Conservation (phyloP, 2,329 filamentous ascomycete genomes). For the Calonectria hongkongensis region DNA sequence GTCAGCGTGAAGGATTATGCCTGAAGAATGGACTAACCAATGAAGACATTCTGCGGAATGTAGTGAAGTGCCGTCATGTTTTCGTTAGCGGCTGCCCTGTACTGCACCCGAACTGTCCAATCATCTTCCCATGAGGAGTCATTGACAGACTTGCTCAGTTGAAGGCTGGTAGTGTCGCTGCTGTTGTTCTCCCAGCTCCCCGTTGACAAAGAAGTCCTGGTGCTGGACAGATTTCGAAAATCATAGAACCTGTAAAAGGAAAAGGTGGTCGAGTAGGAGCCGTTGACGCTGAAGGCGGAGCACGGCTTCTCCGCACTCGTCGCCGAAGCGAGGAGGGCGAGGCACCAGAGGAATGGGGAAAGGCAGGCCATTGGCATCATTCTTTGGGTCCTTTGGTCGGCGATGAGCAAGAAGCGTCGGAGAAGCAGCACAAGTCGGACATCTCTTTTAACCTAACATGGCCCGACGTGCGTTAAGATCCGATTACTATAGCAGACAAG, state of each 20-base stretch:
- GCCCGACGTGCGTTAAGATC: neutral
- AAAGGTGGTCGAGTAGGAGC: conserved; percentile 27
- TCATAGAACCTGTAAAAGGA: conserved; percentile 40
- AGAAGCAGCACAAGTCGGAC: neutral
- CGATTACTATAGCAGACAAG: neutral
- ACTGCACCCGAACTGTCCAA: conserved; percentile 26
- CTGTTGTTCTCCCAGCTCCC: conserved; percentile 27
- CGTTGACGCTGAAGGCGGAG: conserved; percentile 32
- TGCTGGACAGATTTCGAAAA: conserved; percentile 26
- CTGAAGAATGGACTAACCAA: conserved; percentile 24
- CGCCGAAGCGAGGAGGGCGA: neutral
- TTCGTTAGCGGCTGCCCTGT: conserved; percentile 28
- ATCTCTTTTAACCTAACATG: conserved; percentile 13
- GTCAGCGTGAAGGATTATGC: neutral
- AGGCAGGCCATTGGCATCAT: conserved; percentile 5
- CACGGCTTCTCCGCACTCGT: conserved; percentile 20
- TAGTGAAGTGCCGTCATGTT: conserved; percentile 37
- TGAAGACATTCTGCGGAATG: conserved; percentile 34
- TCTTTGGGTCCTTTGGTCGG: neutral
- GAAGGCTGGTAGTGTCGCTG: conserved; percentile 16
- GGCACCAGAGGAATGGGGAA: neutral
- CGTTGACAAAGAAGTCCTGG: conserved; percentile 9
- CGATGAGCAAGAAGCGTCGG: neutral
- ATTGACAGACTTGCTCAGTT: conserved; percentile 29
- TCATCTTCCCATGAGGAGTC: conserved; percentile 38